Conservation (phyloP, 2,329 filamentous ascomycete genomes). For the Fusarium armeniacum region DNA sequence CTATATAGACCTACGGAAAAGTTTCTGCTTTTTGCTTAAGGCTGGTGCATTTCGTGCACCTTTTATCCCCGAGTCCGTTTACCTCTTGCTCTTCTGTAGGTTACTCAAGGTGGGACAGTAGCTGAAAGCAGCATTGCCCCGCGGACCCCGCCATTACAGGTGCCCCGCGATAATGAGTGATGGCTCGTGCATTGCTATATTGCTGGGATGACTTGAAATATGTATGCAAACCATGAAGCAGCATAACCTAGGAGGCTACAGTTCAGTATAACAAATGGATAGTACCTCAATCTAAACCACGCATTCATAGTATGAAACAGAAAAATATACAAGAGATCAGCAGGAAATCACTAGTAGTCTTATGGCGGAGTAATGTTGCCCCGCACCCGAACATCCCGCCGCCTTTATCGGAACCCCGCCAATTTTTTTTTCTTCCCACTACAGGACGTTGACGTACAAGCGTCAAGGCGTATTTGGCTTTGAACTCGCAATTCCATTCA, state of each 20-base stretch:
- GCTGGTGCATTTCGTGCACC: background rate
- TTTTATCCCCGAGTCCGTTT: background rate
- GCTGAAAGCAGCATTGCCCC: background rate
- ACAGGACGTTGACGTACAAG: conserved; percentile 37
- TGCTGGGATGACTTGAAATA: background rate
- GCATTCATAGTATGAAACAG: background rate
- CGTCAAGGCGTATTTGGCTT: conserved; percentile 49
- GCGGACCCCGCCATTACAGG: conserved; percentile 3
- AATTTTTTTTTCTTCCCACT: conserved; percentile 45
- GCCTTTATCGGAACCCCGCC: conserved; percentile 44
- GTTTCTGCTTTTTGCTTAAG: background rate
- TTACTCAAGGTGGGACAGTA: background rate
- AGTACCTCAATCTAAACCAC: background rate
- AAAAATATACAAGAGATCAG: background rate
- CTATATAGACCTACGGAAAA: too few species aligned
- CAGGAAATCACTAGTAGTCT: background rate
- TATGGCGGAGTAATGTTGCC: conserved; percentile 41
- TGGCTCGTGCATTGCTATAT: conserved; percentile 1
- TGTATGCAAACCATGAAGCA: too few species aligned
- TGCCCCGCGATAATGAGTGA: conserved; percentile 4
- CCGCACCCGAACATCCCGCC: conserved; percentile 36
- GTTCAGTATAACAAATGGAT: background rate
- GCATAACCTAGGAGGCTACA: background rate
- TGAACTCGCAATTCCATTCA: conserved; percentile 46
- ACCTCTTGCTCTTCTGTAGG: background rate